Base-by-base conservation (phyloP, 2,329 filamentous ascomycete species). In the Colletotrichum tropicicola region DNA sequence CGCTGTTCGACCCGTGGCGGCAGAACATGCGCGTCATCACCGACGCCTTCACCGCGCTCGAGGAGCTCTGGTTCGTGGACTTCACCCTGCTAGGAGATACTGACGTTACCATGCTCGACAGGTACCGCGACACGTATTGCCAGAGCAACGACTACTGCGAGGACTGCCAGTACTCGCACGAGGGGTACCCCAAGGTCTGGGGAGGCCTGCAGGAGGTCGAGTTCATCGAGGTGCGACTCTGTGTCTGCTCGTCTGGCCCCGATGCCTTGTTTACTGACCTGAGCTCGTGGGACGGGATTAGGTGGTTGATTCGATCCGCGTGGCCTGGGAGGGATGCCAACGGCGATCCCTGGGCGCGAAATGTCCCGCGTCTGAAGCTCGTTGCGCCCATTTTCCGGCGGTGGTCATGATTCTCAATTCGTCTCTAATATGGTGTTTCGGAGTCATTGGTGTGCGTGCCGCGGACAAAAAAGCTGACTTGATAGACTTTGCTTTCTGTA, bases 31-130 rank as follows among this genome's bases (percentile, higher is more conserved):
- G 39, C 15, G 13, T 65, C 8, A 13, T 65, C 23, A 23, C 41
- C 0, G 48, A 65, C 21, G 17, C 49, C 15, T 60, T 65, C 39
- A 13, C 35, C 17, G 17, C 6, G 2, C 25, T 65, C 4, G 7
- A 12, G 21, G 48, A 65, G 19, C 12, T 60, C 4, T 55, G 37
- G 13, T 8, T 65, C 9, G 5, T 65, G 3, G 56, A 65, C 41
- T 15, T 59, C 5, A 12, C 30, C 28, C 9, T 37, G 4, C 21
- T 51, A 23, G 3, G 19, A 12, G 10, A 27, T 21, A 8, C 9
- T 10, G 17, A 35, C 25, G 9, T 15, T 2, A 15, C n/a, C 13
- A 4, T 13, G 1, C 19, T 35, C 1, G 13, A 39, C 21, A 15
- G 8, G 4, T 60, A 60, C 15, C 47, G 32, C 45, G 15, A 43